phyloP scores from a whole-genome alignment of 1,284 basidiomycete genomes.

The Leccinum fallax region DNA sequence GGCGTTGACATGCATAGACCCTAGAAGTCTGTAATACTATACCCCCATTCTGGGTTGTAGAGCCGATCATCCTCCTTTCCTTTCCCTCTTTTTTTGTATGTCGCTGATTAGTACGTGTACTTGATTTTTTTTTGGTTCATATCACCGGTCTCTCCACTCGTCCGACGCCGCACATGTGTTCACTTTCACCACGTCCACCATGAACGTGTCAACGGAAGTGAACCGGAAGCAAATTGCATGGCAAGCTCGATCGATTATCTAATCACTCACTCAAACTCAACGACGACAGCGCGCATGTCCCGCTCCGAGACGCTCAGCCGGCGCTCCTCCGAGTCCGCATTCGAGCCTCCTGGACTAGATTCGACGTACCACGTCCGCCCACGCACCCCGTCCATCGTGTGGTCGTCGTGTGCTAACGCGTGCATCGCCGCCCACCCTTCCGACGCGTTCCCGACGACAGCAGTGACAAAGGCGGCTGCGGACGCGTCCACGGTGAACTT shows the following conservation, averaged over 20 bases:
- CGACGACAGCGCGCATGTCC: conserved; percentile 13
- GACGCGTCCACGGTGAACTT: conserved; percentile 26
- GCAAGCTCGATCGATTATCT: not conserved
- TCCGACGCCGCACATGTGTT: not conserved
- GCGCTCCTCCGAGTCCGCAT: not conserved
- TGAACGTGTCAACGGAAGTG: not conserved
- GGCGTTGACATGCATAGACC: not conserved
- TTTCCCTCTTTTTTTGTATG: not conserved
- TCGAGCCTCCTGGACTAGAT: not conserved
- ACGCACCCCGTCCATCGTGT: not conserved
- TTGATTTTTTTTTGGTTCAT: not conserved
- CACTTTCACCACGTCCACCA: not conserved
- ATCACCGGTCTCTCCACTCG: not conserved
- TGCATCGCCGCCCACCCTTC: conserved; percentile 17
- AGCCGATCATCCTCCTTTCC: not conserved
- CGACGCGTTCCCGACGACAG: conserved; percentile 1
- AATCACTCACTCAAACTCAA: conserved; percentile 15
- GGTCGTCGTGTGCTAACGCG: not conserved
- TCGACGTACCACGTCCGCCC: not conserved
- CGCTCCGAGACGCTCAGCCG: not conserved
- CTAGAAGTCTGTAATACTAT: not conserved
- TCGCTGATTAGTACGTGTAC: not conserved
- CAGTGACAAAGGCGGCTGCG: not conserved
- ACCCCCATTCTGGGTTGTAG: not conserved
- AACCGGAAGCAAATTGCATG: not conserved